A percentile compares a stretch with the other conserved stretches of the same genome.
Conservation (phyloP, 139 green algal genomes). For the Coccomyxa sp. region DNA sequence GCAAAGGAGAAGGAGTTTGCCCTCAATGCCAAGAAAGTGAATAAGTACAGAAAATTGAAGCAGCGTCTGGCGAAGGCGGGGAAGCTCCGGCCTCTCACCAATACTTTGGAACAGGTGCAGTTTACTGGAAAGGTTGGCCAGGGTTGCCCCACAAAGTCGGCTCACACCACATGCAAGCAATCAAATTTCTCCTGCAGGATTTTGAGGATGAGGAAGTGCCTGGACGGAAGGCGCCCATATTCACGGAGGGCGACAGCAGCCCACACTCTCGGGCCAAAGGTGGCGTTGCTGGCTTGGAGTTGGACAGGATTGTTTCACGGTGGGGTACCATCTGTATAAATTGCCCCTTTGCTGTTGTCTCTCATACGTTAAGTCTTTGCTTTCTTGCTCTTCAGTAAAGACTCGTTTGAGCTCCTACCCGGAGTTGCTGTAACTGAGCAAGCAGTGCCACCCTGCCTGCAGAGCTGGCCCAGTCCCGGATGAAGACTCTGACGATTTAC, state of each 20-base stretch:
- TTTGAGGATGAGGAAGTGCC: too few species aligned
- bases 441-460: not conserved
- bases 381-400: too few species aligned
- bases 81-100: not conserved
- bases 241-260: not conserved
- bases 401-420: too few species aligned
- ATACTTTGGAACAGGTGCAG: not conserved
- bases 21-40: constrained; percentile 31
- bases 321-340: not conserved
- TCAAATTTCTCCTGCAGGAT: too few species aligned
- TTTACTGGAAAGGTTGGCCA: too few species aligned
- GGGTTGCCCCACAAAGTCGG: too few species aligned
- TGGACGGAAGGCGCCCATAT: too few species aligned
- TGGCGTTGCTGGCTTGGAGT: not conserved
- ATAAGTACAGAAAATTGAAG: constrained; percentile 43
- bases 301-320: not conserved
- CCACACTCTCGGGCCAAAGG: not conserved
- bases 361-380: too few species aligned
- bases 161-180: too few species aligned
- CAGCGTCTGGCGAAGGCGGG: constrained; percentile 27
- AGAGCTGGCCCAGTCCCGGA: not conserved
- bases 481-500: not conserved
- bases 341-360: too few species aligned
- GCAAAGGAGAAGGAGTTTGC: constrained; percentile 32
- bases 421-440: too few species aligned